Conservation (phyloP, 2,329 filamentous ascomycete genomes). For the Elsinoe perseae region DNA sequence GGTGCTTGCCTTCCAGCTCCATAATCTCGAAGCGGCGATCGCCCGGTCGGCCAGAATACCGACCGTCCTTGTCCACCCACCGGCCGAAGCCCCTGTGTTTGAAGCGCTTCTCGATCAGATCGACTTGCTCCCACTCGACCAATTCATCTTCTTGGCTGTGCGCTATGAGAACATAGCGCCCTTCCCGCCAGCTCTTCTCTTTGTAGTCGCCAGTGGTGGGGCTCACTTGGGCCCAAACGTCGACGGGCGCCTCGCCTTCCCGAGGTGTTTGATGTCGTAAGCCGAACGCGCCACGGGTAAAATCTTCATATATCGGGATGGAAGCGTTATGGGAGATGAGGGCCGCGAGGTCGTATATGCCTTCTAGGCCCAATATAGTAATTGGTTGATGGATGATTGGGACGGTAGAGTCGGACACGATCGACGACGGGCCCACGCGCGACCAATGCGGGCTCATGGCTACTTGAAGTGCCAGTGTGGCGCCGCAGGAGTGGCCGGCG, state of each 20-base stretch:
- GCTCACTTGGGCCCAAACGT: conserved; percentile 48
- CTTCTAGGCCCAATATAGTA: conserved; percentile 54
- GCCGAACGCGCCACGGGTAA: conserved; percentile 36
- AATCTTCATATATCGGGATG: conserved; percentile 48
- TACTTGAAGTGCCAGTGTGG: conserved; percentile 55
- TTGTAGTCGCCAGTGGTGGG: conserved; percentile 44
- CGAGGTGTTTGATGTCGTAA: conserved; percentile 36
- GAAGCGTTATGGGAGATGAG: conserved; percentile 42
- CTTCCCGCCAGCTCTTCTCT: conserved; percentile 33
- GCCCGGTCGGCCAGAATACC: conserved; percentile 24
- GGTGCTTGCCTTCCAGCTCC: conserved; percentile 52
- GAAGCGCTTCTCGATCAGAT: conserved; percentile 47
- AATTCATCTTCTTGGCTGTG: conserved; percentile 43
- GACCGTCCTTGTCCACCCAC: conserved; percentile 24
- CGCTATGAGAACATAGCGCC: conserved; percentile 36
- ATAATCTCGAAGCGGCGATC: conserved; percentile 26
- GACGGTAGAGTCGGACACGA: neutral
- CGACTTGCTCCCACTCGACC: conserved; percentile 50
- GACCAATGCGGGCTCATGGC: conserved; percentile 40
- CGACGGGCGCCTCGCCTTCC: conserved; percentile 46
- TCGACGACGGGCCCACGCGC: conserved; percentile 22
- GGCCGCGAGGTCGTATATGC: conserved; percentile 58
- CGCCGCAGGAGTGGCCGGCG: conserved; percentile 57
- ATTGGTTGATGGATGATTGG: conserved; percentile 34
- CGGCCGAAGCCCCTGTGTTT: conserved; percentile 34